These are phyloP conservation scores for Kandelia obovata DNA, from an alignment of 345 rosid species.

Conservation along the genomic window DNA sequence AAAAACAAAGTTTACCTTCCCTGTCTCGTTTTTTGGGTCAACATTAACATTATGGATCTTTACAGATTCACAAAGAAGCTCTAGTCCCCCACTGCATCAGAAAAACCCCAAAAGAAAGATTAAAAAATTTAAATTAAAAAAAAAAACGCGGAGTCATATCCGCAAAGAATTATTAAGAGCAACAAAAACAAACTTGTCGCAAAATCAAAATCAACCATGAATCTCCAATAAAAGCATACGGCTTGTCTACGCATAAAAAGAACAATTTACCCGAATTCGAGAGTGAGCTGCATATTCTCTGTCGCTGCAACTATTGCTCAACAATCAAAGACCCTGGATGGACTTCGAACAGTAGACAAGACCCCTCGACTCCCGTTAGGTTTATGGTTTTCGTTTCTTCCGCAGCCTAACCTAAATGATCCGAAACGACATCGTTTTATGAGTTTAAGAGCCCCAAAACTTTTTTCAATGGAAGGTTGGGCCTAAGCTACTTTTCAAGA, in stretches of 20 bases:
- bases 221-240: background rate
- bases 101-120: background rate
- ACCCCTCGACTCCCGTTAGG: too few relatives aligned
- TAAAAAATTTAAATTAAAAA: too few relatives aligned
- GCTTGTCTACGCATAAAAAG: background rate
- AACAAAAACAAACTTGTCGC: too few relatives aligned
- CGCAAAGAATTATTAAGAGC: background rate
- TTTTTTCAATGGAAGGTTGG: too few relatives aligned
- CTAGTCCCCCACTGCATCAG: conserved; percentile 73
- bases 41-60: conserved; percentile 70
- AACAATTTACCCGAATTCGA: conserved; percentile 68
- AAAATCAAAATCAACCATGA: background rate
- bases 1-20: conserved; percentile 40
- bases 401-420: too few relatives aligned
- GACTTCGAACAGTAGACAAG: too few relatives aligned
- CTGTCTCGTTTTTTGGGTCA: conserved; percentile 43
- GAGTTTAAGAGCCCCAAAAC: too few relatives aligned
- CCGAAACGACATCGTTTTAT: too few relatives aligned
- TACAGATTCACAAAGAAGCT: conserved; percentile 70
- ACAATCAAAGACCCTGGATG: conserved; percentile 28
- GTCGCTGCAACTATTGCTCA: background rate
- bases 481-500: too few relatives aligned
- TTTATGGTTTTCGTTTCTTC: too few relatives aligned
- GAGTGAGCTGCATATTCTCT: conserved; percentile 63
- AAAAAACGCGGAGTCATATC: background rate